A percentile compares a stretch with the other conserved stretches of the same genome.
Conservation (phyloP, 768 basidiomycete species). For the Cystofilobasidium capitatum region DNA sequence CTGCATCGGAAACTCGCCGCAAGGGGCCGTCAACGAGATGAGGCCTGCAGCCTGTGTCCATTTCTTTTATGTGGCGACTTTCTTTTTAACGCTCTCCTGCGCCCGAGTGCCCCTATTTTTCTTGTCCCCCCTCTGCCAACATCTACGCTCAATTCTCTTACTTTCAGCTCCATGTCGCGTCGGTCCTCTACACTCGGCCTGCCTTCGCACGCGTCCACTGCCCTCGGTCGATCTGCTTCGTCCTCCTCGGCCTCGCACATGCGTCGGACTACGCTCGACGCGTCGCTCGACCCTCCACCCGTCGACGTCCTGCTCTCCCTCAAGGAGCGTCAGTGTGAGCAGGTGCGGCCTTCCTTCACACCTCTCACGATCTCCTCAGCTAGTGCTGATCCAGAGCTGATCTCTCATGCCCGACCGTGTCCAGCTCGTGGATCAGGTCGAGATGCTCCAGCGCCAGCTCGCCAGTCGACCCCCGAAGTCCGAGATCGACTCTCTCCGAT, state of each 20-base stretch:
- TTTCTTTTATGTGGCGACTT: too few relatives aligned
- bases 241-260: not conserved
- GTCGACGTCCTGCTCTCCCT: not conserved
- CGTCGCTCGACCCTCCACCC: not conserved
- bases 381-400: not conserved
- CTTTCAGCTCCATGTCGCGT: not conserved
- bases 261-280: slow-evolving; percentile 2
- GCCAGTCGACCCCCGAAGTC: not conserved
- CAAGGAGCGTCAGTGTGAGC: slow-evolving; percentile 1
- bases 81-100: too few relatives aligned
- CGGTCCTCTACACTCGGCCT: not conserved
- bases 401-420: not conserved
- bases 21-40: too few relatives aligned
- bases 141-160: too few relatives aligned
- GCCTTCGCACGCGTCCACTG: not conserved
- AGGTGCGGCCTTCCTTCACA: not conserved
- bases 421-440: not conserved
- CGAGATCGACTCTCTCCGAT: not conserved
- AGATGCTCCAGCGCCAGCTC: not conserved
- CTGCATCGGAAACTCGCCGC: too few relatives aligned
- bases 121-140: too few relatives aligned
- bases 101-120: too few relatives aligned
- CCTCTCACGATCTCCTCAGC: not conserved
- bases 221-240: not conserved
- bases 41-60: too few relatives aligned